A percentile compares a stretch with the other conserved stretches of the same genome.
phyloP scores from a whole-genome alignment of 2,329 filamentous ascomycete species.

The Cytospora chrysosperma region DNA sequence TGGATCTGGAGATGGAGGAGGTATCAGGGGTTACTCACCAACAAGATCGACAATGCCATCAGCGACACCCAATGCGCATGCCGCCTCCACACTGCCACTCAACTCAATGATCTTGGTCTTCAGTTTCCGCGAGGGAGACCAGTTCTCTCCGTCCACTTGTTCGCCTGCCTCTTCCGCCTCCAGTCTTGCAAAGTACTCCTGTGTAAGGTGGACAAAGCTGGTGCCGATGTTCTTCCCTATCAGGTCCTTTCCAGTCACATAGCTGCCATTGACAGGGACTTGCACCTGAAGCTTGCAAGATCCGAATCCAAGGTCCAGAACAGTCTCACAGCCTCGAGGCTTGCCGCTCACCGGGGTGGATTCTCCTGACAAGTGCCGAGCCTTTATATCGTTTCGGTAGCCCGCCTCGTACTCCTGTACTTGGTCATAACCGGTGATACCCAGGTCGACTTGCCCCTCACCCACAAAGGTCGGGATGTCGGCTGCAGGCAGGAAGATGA shows the following conservation, averaged over 20 bases:
- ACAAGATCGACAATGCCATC: constrained; percentile 98
- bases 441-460: constrained; percentile 88
- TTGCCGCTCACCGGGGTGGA: constrained; percentile 43
- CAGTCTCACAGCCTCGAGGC: constrained; percentile 70
- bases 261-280: constrained; percentile 79
- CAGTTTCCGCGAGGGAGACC: constrained; percentile 51
- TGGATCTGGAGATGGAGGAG: neutral
- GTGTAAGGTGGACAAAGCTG: constrained; percentile 84
- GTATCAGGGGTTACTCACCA: constrained; percentile 55
- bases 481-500: constrained; percentile 93
- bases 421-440: constrained; percentile 92
- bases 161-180: constrained; percentile 55
- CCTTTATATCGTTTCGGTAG: constrained; percentile 49
- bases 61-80: constrained; percentile 90
- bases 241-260: constrained; percentile 69
- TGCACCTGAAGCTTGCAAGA: constrained; percentile 95
- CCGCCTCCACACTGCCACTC: constrained; percentile 94
- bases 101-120: constrained; percentile 90
- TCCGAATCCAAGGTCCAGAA: constrained; percentile 90
- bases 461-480: constrained; percentile 98
- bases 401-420: constrained; percentile 84
- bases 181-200: constrained; percentile 78
- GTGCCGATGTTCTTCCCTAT: constrained; percentile 93
- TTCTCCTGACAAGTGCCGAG: constrained; percentile 47
- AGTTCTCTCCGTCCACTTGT: constrained; percentile 35